phyloP scores from a whole-genome alignment of 2,329 filamentous ascomycete genomes.

The Polytolypa hystricis region DNA sequence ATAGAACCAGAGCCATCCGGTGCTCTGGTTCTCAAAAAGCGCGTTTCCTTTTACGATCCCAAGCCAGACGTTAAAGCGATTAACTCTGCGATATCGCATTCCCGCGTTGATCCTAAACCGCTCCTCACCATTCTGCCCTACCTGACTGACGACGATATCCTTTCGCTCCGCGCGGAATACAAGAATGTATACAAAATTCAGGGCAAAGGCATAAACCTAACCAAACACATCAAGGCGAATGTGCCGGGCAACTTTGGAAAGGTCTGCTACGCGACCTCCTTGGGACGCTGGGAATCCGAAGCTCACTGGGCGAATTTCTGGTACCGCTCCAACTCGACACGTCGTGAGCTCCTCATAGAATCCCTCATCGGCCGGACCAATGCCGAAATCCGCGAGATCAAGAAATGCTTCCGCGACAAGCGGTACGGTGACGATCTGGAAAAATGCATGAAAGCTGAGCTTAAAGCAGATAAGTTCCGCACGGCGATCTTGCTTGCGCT shows the following conservation, averaged over 20 bases:
- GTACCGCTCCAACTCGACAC: conserved; percentile 79
- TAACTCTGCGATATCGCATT: conserved; percentile 60
- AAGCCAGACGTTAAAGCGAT: conserved; percentile 66
- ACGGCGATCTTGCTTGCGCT: conserved; percentile 73
- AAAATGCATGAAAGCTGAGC: conserved; percentile 80
- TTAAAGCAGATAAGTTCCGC: conserved; percentile 95
- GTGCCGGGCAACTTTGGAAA: conserved; percentile 61
- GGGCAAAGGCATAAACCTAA: conserved; percentile 39
- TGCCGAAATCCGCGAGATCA: conserved; percentile 76
- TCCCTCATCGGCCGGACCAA: conserved; percentile 83
- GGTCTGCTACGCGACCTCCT: conserved; percentile 76
- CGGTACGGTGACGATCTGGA: conserved; percentile 74
- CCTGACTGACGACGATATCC: conserved; percentile 75
- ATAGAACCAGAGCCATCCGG: too few relatives aligned
- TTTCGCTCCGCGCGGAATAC: conserved; percentile 78
- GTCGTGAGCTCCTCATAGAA: conserved; percentile 85
- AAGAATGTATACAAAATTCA: conserved; percentile 69
- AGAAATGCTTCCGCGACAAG: conserved; percentile 79
- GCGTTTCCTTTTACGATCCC: conserved; percentile 70
- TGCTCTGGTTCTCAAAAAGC: conserved; percentile 45
- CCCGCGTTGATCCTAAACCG: conserved; percentile 56
- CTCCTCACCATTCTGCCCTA: conserved; percentile 76
- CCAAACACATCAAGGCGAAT: conserved; percentile 40
- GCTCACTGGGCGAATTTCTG: conserved; percentile 98
- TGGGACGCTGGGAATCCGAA: conserved; percentile 85